A percentile compares a stretch with the other conserved stretches of the same genome.
Evolutionary conservation across 306 rosid species (phyloP).

Genomic region (Ceratonia siliqua): DNA sequence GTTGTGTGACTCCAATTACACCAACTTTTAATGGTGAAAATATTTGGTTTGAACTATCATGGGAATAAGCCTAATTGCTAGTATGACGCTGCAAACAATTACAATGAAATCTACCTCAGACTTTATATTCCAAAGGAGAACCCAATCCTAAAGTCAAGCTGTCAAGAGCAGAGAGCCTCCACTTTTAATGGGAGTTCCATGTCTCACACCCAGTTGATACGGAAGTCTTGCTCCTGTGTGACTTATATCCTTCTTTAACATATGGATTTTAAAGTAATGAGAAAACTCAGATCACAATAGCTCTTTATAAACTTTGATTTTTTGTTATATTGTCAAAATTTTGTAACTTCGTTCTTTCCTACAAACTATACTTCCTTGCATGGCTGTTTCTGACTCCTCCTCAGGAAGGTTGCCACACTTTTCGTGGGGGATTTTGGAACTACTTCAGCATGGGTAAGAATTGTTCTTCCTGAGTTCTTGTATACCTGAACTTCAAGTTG

Average conservation of each 20-base stretch:
- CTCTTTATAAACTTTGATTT: background rate
- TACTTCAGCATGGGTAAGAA: slow-evolving; percentile 96
- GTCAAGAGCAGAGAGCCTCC: too few relatives aligned
- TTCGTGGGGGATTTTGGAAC: slow-evolving; percentile 99
- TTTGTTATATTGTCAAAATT: slow-evolving; percentile 19
- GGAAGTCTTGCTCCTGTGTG: too few relatives aligned
- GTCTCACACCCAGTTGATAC: too few relatives aligned
- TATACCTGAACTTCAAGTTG: slow-evolving; percentile 34
- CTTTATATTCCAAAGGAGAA: too few relatives aligned
- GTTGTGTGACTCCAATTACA: background rate
- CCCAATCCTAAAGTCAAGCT: too few relatives aligned
- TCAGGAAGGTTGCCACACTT: slow-evolving; percentile 89
- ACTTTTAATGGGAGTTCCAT: too few relatives aligned
- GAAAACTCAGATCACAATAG: background rate
- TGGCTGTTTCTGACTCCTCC: slow-evolving; percentile 36
- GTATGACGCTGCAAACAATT: background rate
- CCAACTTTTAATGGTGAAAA: background rate
- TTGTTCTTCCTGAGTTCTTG: slow-evolving; percentile 28
- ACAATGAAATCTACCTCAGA: slow-evolving; percentile 18
- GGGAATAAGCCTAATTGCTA: background rate
- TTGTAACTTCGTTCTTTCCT: too few relatives aligned
- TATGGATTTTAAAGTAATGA: slow-evolving; percentile 1
- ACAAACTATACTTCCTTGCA: slow-evolving; percentile 8
- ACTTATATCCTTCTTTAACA: slow-evolving; percentile 9
- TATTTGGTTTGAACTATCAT: slow-evolving; percentile 5